Base-by-base conservation (phyloP, 352 stramenopile species). In the Paralagenidium karlingii region DNA sequence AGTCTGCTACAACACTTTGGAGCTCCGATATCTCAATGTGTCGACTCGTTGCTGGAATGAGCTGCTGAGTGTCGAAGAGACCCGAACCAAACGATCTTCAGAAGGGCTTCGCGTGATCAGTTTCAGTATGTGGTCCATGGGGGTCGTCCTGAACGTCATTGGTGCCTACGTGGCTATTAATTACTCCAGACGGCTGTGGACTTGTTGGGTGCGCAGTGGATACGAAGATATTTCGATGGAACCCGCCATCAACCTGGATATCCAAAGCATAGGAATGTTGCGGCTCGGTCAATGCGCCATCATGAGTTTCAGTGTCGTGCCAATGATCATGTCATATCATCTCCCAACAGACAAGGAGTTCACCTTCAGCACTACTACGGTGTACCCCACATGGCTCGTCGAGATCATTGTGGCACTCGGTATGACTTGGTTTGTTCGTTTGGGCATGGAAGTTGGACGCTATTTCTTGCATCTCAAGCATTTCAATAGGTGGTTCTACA, bases 71-170 rank as follows among this genome's bases (percentile, higher is more conserved):
- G n/a, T n/a, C n/a, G n/a, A n/a, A n/a, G n/a, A n/a, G n/a, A n/a
- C n/a, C n/a, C n/a, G n/a, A n/a, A n/a, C n/a, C n/a, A n/a, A n/a
- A n/a, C n/a, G n/a, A n/a, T n/a, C n/a, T n/a, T 54, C 53, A 0
- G 40, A 52, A 15, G 30, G 51, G 3, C 36, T 67, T n/a, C 49
- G 46, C 10, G 51, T 53, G 32, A 36, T 67, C 28, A 47, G 58
- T 10, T 67, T 52, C 42, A 63, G 57, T 32, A 63, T 58, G 37
- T 67, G 57, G 57, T 60, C 53, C 16, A 63, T 60, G 36, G 60
- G 53, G 5, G 40, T 60, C 19, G 57, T 63, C 18, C 53, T 67
- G 25, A 67, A 67, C 27, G 22, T 34, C 10, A 63, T 67, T 25
- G 53, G 49, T 3, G 9, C 50, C 5, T 51, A 48, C 33, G 53